Base-by-base conservation (phyloP, 371 early-diverging fungal genomes). In the Haplosporangium sp. region DNA sequence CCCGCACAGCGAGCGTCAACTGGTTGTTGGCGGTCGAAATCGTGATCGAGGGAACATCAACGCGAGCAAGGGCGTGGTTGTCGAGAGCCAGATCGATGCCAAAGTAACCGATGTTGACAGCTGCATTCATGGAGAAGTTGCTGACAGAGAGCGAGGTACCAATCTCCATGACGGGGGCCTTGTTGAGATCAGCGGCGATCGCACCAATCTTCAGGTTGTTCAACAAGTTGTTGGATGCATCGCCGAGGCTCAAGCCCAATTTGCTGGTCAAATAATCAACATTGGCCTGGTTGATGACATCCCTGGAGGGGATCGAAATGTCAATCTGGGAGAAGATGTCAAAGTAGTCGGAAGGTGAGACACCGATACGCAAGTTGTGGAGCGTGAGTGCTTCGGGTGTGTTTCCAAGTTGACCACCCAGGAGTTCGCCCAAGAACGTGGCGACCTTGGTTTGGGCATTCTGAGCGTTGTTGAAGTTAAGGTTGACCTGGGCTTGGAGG, bases 31-130 rank as follows among this genome's bases (percentile, higher is more conserved):
- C 71, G 37, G 77, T 77, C 38, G 63, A 42, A 48, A 77, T 71
- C 29, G 62, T 67, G 60, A 77, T 71, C 18, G 71, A 71, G n/a
- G 77, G 77, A 20, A 77, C 77, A 59, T 77, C 77, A 29, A 77
- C 55, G 18, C 55, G 71, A 20, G 77, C 77, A 16, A 77, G 41
- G 16, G 67, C 55, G 43, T 70, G 55, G 47, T 18, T 36, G 54
- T 77, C 77, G n/a, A 77, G 62, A 50, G 77, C 77, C 23, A 77
- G 64, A 43, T 77, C 79, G 10, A 77, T 64, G 40, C 77, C 77
- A 57, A 77, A 77, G 64, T 77, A 77, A 11, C 77, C 77, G 67
- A 77, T 77, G 68, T 71, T 56, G 68, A 77, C 77, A 59, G 71
- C 71, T 12, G 71, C 77, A 38, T 67, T 66, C 52, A 77, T 21